Evolutionary conservation across 495 filamentous ascomycete species (phyloP), one percentile per base, ranked within the genome.

Genomic region (Lineolata rhizophorae): DNA sequence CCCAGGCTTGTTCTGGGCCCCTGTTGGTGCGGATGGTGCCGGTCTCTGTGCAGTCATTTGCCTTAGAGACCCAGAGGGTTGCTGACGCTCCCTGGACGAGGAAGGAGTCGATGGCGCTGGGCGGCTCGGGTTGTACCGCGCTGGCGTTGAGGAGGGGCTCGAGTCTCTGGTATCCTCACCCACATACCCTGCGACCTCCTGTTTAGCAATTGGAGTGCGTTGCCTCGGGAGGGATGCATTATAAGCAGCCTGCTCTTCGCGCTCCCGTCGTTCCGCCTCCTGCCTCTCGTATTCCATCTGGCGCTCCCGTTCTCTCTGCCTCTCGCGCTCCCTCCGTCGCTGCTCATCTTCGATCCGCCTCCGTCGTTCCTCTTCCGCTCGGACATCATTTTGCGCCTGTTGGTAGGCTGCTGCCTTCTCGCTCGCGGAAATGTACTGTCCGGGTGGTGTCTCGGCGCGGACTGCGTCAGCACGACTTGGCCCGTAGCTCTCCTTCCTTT

Each of bases 171-270:
- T 46, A 2, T 53, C 44, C 17, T 51, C 47, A 28, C 49, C 57
- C 28, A 61, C 59, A 27, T 69, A 64, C 41, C 73, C 76, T 9
- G 76, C 60, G 18, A 48, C 27, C 33, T 92, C 83, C 51, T 93
- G 83, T 45, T 93, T 76, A n/a, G 80, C 82, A 19, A 81, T 46
- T 0, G 79, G 76, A 3, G 63, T 53, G 35, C 76, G 71, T 9
- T 62, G 64, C 54, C 90, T 72, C 11, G 83, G 81, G 27, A 92
- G 47, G 10, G 75, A 75, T n/a, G 76, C 71, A 51, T 92, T 87
- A 49, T 87, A 92, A 14, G 67, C 76, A 43, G 80, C 81, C 39
- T 74, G 61, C 4, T 93, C 81, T 35, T 66, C 61, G 37, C 72
- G 67, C 29, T 64, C 61, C 5, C 53, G 41, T 41, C 72, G 67